Percentiles rank a stretch among this genome's conserved stretches.
Conservation (phyloP, 306 rosid genomes). For the Trichosanthes cucumerina region DNA sequence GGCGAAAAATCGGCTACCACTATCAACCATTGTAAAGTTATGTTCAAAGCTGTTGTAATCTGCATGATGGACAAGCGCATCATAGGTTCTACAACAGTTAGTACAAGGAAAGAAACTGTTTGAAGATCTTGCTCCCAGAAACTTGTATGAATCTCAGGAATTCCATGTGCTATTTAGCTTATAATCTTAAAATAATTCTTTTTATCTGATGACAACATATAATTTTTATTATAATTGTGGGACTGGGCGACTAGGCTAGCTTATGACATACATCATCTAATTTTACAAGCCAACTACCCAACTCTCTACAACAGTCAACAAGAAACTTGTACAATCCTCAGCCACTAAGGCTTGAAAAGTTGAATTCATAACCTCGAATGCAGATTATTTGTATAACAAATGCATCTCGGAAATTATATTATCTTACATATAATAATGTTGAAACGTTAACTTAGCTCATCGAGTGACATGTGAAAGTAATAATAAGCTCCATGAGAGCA, state of each 20-base stretch:
- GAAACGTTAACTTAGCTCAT: neutral
- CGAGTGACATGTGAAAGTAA: neutral
- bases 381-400: neutral
- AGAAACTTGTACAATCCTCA: neutral
- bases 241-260: neutral
- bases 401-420: neutral
- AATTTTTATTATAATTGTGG: neutral
- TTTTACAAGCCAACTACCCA: neutral
- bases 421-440: neutral
- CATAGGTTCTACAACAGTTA: slow-evolving; percentile 8
- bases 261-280: neutral
- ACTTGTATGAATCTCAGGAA: neutral
- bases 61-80: slow-evolving; percentile 22
- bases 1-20: slow-evolving; percentile 61
- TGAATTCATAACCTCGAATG: neutral
- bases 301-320: neutral
- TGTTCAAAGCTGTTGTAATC: slow-evolving; percentile 40
- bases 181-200: neutral
- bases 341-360: neutral
- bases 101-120: neutral
- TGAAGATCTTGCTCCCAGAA: neutral
- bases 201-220: neutral
- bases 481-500: neutral
- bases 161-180: neutral
- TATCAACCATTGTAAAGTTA: slow-evolving; percentile 40